Evolutionary conservation across 345 rosid species (phyloP), one percentile per base, ranked within the genome.

Genomic region (Excoecaria agallocha): DNA sequence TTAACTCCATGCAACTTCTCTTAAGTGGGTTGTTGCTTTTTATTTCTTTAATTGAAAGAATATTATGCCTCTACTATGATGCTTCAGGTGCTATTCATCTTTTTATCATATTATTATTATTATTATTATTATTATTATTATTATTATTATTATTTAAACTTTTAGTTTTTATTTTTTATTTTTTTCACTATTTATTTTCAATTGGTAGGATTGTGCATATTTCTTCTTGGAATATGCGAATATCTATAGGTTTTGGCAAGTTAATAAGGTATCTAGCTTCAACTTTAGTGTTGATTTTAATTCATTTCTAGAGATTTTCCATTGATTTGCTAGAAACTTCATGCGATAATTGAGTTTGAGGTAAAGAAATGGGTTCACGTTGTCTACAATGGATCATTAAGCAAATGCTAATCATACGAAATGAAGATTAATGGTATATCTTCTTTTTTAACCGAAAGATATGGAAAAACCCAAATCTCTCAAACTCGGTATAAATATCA

Each of bases 1-100:
- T 91, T 80, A 84, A 80, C 84, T 89, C 83, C 86, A 78, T 82
- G 83, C 87, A 86, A 84, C 87, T 83, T 87, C 90, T 69, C 80
- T 78, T 65, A 60, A 84, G 89, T 84, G 89, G 87, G 54, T 46
- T 41, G 51, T 61, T 66, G 71, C 82, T 82, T 90, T 84, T 79
- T 66, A 51, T 69, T 88, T 38, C 60, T 66, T 82, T 82, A 87
- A 79, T 70, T 76, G 3, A 77, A 82, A 74, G 79, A 77, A 37
- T 67, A 74, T 74, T 84, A 59, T 78, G 73, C 78, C 73, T 4
- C 74, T 69, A 69, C 81, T 75, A 66, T 78, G 86, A 85, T 88
- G 88, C 88, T 82, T 87, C 87, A 70, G 66, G 65, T 62, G 72
- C 68, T 80, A 77, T 74, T 41, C 5, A 38, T 77, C 73, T 76